phyloP scores from a whole-genome alignment of 176 grass and related monocot species.

The Aechmea fasciata region DNA sequence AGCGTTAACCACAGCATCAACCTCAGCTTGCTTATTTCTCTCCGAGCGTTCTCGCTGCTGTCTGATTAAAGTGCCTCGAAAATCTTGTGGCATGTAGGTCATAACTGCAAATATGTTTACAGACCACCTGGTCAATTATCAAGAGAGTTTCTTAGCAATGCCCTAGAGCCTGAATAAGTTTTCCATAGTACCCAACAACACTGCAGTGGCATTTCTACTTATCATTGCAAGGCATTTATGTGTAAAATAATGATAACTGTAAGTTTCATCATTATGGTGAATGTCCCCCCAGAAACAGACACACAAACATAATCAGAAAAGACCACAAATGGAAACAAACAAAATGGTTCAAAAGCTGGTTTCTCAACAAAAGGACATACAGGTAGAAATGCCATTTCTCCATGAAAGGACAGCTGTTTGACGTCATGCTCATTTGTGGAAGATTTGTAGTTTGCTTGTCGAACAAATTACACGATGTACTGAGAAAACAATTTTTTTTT shows the following conservation, averaged over 20 bases:
- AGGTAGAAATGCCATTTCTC: no score
- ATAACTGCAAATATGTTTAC: conserved; percentile 73
- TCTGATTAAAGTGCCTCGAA: conserved; percentile 78
- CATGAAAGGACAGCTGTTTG: no score
- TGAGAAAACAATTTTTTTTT: no score
- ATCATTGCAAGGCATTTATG: background rate
- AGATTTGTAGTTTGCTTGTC: no score
- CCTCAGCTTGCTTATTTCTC: conserved; percentile 81
- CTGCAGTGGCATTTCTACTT: background rate
- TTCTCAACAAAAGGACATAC: background rate
- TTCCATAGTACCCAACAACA: conserved; percentile 4
- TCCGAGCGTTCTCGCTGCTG: conserved; percentile 90
- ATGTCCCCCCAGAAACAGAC: background rate
- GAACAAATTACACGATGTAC: no score
- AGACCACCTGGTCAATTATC: conserved; percentile 21
- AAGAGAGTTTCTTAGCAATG: conserved; percentile 13
- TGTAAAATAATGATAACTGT: background rate
- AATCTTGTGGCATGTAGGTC: conserved; percentile 99
- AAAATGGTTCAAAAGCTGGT: background rate
- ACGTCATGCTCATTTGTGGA: no score
- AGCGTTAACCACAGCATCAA: conserved; percentile 73
- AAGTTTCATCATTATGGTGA: background rate
- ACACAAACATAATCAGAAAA: no score
- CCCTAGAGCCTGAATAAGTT: background rate
- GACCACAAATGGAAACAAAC: no score